A percentile compares a stretch with the other conserved stretches of the same genome.
phyloP scores from a whole-genome alignment of 345 rosid species.

The Populus davidiana region DNA sequence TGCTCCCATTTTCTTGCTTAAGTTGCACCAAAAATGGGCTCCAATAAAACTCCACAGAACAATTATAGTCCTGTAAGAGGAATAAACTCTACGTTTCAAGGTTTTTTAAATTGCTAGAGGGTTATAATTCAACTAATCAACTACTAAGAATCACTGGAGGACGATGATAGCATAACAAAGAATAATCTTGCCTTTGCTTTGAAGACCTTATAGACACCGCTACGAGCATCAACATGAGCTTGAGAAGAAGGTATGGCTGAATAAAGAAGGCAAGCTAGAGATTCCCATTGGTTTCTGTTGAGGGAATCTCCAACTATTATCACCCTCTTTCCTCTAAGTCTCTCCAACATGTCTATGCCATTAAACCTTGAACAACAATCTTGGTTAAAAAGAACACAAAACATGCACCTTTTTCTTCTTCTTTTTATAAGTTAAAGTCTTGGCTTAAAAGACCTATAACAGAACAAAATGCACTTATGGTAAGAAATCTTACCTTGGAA shows the following conservation, averaged over 20 bases:
- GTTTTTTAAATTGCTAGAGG: neutral
- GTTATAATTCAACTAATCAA: neutral
- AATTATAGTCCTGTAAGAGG: conserved; percentile 38
- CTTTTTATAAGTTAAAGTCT: neutral
- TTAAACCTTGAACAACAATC: conserved; percentile 34
- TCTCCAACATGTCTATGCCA: conserved; percentile 44
- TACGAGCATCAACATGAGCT: conserved; percentile 16
- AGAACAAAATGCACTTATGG: too few relatives aligned
- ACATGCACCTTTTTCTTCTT: too few relatives aligned
- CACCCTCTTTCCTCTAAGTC: conserved; percentile 49
- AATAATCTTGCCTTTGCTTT: conserved; percentile 32
- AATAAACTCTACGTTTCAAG: neutral
- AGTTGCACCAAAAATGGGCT: conserved; percentile 42
- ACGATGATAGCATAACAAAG: neutral
- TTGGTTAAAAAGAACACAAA: neutral
- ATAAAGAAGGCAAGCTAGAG: conserved; percentile 54
- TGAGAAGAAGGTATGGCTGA: conserved; percentile 35
- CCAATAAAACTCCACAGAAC: conserved; percentile 51
- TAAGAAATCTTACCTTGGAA: conserved; percentile 35
- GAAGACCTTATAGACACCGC: conserved; percentile 29
- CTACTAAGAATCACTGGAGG: neutral
- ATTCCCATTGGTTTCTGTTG: conserved; percentile 57
- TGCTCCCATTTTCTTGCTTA: conserved; percentile 22
- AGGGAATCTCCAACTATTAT: conserved; percentile 56
- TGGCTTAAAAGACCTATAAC: neutral